phyloP scores from a whole-genome alignment of 805 yeast genomes.

The Hanseniaspora lindneri region DNA sequence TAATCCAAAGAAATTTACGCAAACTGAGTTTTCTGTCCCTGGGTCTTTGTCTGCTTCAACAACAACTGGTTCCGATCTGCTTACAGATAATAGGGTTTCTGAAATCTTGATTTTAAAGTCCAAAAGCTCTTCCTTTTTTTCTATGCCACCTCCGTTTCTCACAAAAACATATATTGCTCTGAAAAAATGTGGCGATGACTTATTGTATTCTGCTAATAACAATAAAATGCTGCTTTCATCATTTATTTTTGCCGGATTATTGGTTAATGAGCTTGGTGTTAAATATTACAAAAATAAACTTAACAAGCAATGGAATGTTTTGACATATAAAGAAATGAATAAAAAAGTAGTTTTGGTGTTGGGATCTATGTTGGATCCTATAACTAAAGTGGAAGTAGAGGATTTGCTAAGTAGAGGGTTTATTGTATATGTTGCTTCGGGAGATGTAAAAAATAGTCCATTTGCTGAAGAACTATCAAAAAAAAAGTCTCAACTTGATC shows the following conservation, averaged over 20 bases:
- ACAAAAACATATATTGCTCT: background rate
- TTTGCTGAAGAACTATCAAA: conserved; percentile 21
- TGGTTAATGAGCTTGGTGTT: conserved; percentile 8
- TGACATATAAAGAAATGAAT: conserved; percentile 11
- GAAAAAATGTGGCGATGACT: background rate
- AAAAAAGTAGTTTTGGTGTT: conserved; percentile 21
- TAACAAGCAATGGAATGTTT: conserved; percentile 2
- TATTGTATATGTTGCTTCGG: conserved; percentile 27
- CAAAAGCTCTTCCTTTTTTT: background rate
- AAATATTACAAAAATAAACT: conserved; percentile 1
- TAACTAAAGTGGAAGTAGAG: conserved; percentile 28
- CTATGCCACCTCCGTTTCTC: background rate
- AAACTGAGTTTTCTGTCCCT: background rate
- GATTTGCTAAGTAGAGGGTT: conserved; percentile 29
- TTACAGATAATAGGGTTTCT: background rate
- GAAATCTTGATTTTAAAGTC: background rate
- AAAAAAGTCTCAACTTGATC: conserved; percentile 21
- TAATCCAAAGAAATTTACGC: background rate
- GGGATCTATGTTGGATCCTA: conserved; percentile 30
- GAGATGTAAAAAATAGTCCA: conserved; percentile 10
- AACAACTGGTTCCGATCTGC: background rate
- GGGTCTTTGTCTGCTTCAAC: no score
- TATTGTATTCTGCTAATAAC: background rate
- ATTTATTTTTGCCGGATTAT: conserved; percentile 3
- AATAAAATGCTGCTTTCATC: background rate